Evolutionary conservation across 176 grass and related monocot genomes (phyloP), one percentile per base, ranked within the genome.

Genomic region (Oryza rufipogon): DNA sequence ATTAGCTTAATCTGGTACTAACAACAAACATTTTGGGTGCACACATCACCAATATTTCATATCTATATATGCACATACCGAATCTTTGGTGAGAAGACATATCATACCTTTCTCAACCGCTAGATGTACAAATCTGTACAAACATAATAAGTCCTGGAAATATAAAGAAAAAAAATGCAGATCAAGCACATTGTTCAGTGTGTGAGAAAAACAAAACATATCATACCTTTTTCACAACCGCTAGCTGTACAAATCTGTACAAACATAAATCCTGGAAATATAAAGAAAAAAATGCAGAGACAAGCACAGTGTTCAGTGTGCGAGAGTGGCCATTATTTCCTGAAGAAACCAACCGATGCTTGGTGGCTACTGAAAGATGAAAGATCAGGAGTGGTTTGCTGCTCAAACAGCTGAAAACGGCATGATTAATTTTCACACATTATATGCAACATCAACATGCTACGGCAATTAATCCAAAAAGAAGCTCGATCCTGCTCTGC

Each of bases 261-360:
- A 74, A 9, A 25, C 41, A 63, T 25, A 70, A 47, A n/a, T 16
- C 25, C 17, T 64, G 52, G 1, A 63, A 16, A 85, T 64, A 70
- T 61, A 17, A 11, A 63, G 58, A 19, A 10, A 63, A 64, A 71
- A 38, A 73, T 65, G 69, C 9, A 48, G 22, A 58, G 7, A 32
- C 19, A 51, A 49, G 68, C 65, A 68, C 16, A 45, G 77, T 74
- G 49, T 7, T 30, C 20, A 38, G 48, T 32, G 19, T 20, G 56
- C 11, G 68, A 71, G 30, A 64, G 26, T 73, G 45, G 3, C 42
- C 56, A 66, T 88, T 83, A 65, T 88, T 83, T 88, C 58, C 45
- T 67, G 74, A 88, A 79, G 75, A 54, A 54, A 20, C 79, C 20
- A 71, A 71, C 25, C 39, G 4, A 28, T 52, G 45, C 23, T 11